phyloP scores from a whole-genome alignment of 1,284 basidiomycete species.

The Phellopilus nigrolimitatus region DNA sequence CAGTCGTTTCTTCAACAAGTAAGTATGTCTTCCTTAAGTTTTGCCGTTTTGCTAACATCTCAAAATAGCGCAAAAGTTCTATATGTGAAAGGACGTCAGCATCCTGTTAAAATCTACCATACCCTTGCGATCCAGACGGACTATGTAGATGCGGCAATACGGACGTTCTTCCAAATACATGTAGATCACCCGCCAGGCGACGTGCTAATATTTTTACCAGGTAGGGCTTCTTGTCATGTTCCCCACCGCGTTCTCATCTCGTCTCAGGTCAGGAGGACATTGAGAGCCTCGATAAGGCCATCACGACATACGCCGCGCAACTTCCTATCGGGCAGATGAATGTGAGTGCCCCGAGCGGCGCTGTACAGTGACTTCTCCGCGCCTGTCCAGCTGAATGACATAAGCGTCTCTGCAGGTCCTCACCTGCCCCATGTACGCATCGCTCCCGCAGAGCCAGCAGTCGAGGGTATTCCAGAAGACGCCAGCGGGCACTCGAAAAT shows the following conservation, averaged over 20 bases:
- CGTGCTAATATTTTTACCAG: constrained; percentile 91
- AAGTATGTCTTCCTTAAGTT: constrained; percentile 28
- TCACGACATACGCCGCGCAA: constrained; percentile 60
- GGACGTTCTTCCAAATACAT: constrained; percentile 91
- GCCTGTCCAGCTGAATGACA: constrained; percentile 9
- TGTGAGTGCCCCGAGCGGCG: constrained; percentile 34
- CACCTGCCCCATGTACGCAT: constrained; percentile 80
- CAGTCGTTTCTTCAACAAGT: constrained; percentile 83
- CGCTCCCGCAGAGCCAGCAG: constrained; percentile 76
- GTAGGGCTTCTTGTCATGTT: constrained; percentile 32
- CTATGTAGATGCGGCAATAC: constrained; percentile 85
- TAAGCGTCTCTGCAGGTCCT: constrained; percentile 45
- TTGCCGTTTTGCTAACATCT: background rate
- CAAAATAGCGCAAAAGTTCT: constrained; percentile 73
- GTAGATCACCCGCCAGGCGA: constrained; percentile 77
- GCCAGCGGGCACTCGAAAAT: constrained; percentile 73
- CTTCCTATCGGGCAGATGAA: constrained; percentile 50
- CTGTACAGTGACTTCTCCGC: background rate
- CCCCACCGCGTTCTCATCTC: background rate
- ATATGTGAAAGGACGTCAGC: constrained; percentile 90
- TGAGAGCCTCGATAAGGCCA: constrained; percentile 76
- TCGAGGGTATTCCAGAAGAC: constrained; percentile 72
- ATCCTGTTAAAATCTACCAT: constrained; percentile 83
- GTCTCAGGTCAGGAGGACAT: constrained; percentile 92
- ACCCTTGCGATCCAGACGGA: constrained; percentile 71